Conservation (phyloP, 1,284 basidiomycete genomes). For the Laetiporus sulphureus region DNA sequence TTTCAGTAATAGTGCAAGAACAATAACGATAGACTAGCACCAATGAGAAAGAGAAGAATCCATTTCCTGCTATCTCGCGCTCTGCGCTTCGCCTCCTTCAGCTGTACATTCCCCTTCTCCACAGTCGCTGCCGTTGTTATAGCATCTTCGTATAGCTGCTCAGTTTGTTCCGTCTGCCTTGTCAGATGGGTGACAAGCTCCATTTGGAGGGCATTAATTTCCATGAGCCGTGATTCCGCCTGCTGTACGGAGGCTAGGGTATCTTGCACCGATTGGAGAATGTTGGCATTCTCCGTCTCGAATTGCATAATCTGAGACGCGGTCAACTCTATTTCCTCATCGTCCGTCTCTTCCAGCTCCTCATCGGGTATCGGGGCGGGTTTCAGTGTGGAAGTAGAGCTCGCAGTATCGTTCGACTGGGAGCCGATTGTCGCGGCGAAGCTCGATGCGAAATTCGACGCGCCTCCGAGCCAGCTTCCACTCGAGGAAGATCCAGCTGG, state of each 20-base stretch:
- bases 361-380: constrained; percentile 31
- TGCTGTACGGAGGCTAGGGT: constrained; percentile 82
- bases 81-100: constrained; percentile 76
- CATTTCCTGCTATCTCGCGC: constrained; percentile 80
- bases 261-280: constrained; percentile 76
- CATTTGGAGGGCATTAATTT: constrained; percentile 87
- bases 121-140: constrained; percentile 78
- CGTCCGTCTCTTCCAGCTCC: constrained; percentile 43
- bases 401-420: constrained; percentile 26
- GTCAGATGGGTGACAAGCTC: constrained; percentile 83
- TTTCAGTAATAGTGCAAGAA: constrained; percentile 80
- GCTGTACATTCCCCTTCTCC: constrained; percentile 81
- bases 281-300: constrained; percentile 82
- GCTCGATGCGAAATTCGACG: constrained; percentile 48
- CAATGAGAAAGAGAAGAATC: constrained; percentile 81
- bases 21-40: constrained; percentile 78
- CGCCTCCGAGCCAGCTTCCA: constrained; percentile 58
- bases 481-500: constrained; percentile 20
- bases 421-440: constrained; percentile 62
- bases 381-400: constrained; percentile 22
- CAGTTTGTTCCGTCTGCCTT: constrained; percentile 83
- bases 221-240: constrained; percentile 82
- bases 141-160: constrained; percentile 85
- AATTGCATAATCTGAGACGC: constrained; percentile 87
- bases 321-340: constrained; percentile 71